A percentile compares a stretch with the other conserved stretches of the same genome.
phyloP scores from a whole-genome alignment of 2,329 filamentous ascomycete genomes.

The Paraconiothyrium sp. region DNA sequence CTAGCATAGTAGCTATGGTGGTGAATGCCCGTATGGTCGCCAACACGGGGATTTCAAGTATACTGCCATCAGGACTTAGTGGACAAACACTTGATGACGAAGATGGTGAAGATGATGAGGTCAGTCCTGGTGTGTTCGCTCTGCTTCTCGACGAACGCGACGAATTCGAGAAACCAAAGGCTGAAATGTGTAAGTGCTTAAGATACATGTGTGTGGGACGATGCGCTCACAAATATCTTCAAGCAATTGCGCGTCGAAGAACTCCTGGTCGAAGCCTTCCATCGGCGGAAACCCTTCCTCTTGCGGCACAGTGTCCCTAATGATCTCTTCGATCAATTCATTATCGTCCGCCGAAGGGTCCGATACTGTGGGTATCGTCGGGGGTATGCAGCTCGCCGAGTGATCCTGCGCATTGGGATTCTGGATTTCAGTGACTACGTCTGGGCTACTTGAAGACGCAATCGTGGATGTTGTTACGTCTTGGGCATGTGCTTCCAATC shows the following conservation, averaged over 20 bases:
- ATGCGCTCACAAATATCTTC: constrained; percentile 8
- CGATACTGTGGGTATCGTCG: constrained; percentile 1
- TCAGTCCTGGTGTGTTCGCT: not conserved
- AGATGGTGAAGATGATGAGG: not conserved
- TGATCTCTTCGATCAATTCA: constrained; percentile 22
- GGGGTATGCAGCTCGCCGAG: not conserved
- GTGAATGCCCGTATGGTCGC: constrained; percentile 22
- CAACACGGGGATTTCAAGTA: constrained; percentile 54
- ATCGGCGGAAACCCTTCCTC: constrained; percentile 14
- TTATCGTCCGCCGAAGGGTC: not conserved
- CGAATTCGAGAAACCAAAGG: constrained; percentile 16
- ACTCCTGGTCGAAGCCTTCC: constrained; percentile 23
- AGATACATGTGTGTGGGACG: too few relatives aligned
- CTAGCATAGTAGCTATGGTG: constrained; percentile 25
- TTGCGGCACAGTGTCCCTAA: constrained; percentile 9
- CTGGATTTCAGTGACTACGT: constrained; percentile 1
- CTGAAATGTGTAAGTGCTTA: not conserved
- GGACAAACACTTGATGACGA: constrained; percentile 18
- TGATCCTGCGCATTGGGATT: constrained; percentile 7
- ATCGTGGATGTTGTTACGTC: not conserved
- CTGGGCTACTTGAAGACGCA: not conserved
- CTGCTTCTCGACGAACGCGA: constrained; percentile 1
- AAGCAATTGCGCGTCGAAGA: constrained; percentile 24
- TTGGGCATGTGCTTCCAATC: constrained; percentile 35
- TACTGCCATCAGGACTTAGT: constrained; percentile 23